A percentile compares a stretch with the other conserved stretches of the same genome.
Evolutionary conservation across 2,329 filamentous ascomycete species (phyloP).

Genomic region (Ceratocystis smalleyi): DNA sequence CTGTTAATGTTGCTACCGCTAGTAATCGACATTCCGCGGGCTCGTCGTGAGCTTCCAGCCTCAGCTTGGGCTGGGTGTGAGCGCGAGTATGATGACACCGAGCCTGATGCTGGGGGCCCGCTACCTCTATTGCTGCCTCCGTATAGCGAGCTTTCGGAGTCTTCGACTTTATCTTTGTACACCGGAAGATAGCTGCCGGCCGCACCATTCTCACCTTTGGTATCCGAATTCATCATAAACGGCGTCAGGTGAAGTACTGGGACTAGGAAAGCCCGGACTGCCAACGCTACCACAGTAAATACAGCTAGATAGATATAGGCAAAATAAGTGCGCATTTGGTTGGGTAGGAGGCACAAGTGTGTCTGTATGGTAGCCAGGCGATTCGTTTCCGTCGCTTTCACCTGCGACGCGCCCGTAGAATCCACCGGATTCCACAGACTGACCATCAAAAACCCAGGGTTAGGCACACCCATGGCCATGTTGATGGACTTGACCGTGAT

Average conservation of each 20-base stretch:
- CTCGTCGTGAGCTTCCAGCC: constrained; percentile 20
- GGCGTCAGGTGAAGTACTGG: constrained; percentile 37
- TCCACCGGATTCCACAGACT: constrained; percentile 89
- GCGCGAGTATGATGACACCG: constrained; percentile 17
- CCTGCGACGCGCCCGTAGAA: constrained; percentile 11
- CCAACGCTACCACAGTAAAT: constrained; percentile 35
- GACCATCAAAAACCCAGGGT: constrained; percentile 72
- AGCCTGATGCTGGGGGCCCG: constrained; percentile 17
- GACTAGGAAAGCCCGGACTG: constrained; percentile 40
- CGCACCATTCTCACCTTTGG: constrained; percentile 19
- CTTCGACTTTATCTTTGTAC: constrained; percentile 38
- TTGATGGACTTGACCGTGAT: constrained; percentile 92
- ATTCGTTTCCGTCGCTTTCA: constrained; percentile 17
- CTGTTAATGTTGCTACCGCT: constrained; percentile 18
- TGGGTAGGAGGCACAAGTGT: constrained; percentile 77
- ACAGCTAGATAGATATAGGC: constrained; percentile 54
- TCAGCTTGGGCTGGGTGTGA: constrained; percentile 10
- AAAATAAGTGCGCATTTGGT: constrained; percentile 72
- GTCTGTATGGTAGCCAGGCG: constrained; percentile 57
- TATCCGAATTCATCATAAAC: constrained; percentile 33
- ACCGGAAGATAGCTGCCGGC: constrained; percentile 28
- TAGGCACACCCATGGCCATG: constrained; percentile 89
- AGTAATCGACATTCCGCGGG: constrained; percentile 2
- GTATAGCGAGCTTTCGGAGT: constrained; percentile 25
- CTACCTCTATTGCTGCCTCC: constrained; percentile 19